These are phyloP conservation scores for Daldinia sp. DNA, from an alignment of 2,329 filamentous ascomycete genomes.

Conservation along the genomic window DNA sequence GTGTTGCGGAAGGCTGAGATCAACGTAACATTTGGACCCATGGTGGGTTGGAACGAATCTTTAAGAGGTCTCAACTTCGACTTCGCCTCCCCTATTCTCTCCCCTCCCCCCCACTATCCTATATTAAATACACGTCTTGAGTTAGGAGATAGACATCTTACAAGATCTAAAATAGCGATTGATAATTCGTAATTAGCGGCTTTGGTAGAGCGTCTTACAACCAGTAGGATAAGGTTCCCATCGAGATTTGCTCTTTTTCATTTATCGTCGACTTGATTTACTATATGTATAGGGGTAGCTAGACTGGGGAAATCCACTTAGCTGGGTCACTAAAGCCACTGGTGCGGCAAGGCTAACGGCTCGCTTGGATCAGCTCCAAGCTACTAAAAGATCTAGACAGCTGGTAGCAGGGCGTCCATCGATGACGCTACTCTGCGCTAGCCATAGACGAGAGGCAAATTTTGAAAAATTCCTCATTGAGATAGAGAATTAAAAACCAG, in stretches of 20 bases:
- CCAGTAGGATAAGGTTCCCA: slow-evolving; percentile 1
- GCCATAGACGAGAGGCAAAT: background rate
- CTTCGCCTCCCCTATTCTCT: background rate
- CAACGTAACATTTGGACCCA: background rate
- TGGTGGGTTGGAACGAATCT: background rate
- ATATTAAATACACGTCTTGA: background rate
- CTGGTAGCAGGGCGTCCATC: background rate
- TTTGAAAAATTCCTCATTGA: background rate
- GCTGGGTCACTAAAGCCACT: slow-evolving; percentile 6
- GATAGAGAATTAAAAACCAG: background rate
- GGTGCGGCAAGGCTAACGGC: slow-evolving; percentile 19
- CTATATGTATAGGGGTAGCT: slow-evolving; percentile 2
- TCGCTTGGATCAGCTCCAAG: slow-evolving; percentile 8
- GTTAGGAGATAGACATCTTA: background rate
- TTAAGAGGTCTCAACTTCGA: background rate
- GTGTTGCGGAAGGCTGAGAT: background rate
- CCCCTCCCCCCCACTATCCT: background rate
- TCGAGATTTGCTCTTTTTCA: background rate
- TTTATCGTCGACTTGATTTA: background rate
- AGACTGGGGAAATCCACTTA: slow-evolving; percentile 6
- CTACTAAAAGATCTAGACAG: slow-evolving; percentile 3
- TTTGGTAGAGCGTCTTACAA: background rate
- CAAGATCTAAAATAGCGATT: too few relatives aligned
- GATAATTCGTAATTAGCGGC: background rate
- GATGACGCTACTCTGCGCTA: background rate